These are phyloP conservation scores for Posidonia australis DNA, from an alignment of 106 monocot species.

Conservation along the genomic window DNA sequence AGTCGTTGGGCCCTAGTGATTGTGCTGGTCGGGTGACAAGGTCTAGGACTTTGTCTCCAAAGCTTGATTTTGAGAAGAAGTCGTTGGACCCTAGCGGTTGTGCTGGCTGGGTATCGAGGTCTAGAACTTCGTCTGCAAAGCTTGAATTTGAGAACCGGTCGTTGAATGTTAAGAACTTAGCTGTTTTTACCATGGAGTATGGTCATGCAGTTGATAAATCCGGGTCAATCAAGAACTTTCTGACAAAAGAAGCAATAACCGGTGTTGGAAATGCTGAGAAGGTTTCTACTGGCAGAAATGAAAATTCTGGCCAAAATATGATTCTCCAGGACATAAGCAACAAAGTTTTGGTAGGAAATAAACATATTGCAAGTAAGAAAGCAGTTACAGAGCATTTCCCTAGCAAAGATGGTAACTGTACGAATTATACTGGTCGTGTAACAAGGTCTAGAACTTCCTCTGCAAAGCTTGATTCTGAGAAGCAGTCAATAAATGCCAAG, in stretches of 20 bases:
- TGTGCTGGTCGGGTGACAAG: not conserved
- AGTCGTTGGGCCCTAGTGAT: not conserved
- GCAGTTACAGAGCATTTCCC: not conserved
- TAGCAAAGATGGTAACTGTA: constrained; percentile 11
- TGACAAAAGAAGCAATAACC: too few relatives aligned
- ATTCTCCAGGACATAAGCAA: not conserved
- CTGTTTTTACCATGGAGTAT: too few relatives aligned
- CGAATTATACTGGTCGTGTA: constrained; percentile 7
- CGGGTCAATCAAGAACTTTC: too few relatives aligned
- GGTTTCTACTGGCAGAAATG: too few relatives aligned
- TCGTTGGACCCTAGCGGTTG: too few relatives aligned
- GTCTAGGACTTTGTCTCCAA: not conserved
- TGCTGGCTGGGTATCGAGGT: too few relatives aligned
- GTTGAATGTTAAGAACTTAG: too few relatives aligned
- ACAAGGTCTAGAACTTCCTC: constrained; percentile 16
- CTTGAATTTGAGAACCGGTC: too few relatives aligned
- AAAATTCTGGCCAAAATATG: not conserved
- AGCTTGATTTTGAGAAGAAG: not conserved
- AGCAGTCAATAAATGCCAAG: not conserved
- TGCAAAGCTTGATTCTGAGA: constrained; percentile 9
- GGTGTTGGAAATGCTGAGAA: too few relatives aligned
- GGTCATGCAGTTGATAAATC: too few relatives aligned
- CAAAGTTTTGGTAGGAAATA: too few relatives aligned
- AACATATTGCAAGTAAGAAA: not conserved
- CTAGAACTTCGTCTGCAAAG: too few relatives aligned